Evolutionary conservation across 2,329 filamentous ascomycete genomes (phyloP).

Genomic region (Pseudocercospora pini-densiflorae): DNA sequence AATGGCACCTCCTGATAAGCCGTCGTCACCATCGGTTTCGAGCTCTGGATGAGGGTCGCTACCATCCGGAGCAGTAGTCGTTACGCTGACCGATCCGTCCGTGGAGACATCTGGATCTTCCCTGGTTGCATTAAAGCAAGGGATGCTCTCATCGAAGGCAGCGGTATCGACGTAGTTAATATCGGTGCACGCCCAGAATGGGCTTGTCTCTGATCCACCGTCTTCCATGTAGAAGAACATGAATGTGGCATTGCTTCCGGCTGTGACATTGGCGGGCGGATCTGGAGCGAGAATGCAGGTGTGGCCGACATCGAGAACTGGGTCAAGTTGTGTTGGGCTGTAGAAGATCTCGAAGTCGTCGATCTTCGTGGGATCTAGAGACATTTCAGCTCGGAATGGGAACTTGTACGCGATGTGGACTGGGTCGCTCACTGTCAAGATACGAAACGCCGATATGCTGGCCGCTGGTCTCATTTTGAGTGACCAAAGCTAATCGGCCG

Average conservation of each 20-base stretch:
- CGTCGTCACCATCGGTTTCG: slow-evolving; percentile 11
- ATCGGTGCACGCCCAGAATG: slow-evolving; percentile 54
- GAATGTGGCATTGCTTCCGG: slow-evolving; percentile 51
- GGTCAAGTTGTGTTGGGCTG: slow-evolving; percentile 41
- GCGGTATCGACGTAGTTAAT: slow-evolving; percentile 49
- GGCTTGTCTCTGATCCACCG: slow-evolving; percentile 46
- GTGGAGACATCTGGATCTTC: slow-evolving; percentile 40
- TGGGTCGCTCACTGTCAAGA: slow-evolving; percentile 48
- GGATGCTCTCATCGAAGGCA: slow-evolving; percentile 47
- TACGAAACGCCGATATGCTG: slow-evolving; percentile 61
- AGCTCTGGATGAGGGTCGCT: slow-evolving; percentile 15
- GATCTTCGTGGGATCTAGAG: slow-evolving; percentile 45
- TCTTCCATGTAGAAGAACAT: slow-evolving; percentile 51
- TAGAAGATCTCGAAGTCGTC: slow-evolving; percentile 46
- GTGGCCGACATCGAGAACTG: slow-evolving; percentile 48
- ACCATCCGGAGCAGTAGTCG: slow-evolving; percentile 29
- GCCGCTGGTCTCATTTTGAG: slow-evolving; percentile 62
- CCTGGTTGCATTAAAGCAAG: slow-evolving; percentile 54
- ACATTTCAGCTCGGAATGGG: background rate
- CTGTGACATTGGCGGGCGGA: slow-evolving; percentile 39
- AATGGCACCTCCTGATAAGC: slow-evolving; percentile 48
- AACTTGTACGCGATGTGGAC: slow-evolving; percentile 22
- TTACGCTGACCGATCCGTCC: slow-evolving; percentile 32
- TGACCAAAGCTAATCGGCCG: slow-evolving; percentile 60
- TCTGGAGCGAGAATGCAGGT: slow-evolving; percentile 51